phyloP scores from a whole-genome alignment of 2,329 filamentous ascomycete genomes.

The Ophioceras dolichostomum region DNA sequence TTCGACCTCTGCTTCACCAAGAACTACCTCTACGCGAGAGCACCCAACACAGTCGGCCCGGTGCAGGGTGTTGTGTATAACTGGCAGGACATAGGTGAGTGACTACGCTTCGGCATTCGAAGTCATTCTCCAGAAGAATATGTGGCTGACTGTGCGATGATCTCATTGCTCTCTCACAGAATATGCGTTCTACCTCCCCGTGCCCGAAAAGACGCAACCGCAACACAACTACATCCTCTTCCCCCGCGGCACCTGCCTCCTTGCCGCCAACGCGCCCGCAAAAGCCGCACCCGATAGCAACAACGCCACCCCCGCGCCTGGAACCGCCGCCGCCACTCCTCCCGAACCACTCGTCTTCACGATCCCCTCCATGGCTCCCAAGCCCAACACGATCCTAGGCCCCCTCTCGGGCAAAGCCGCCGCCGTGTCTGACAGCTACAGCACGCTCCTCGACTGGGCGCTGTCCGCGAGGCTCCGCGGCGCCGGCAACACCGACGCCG shows the following conservation, averaged over 20 bases:
- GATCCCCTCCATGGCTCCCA: constrained; percentile 45
- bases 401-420: constrained; percentile 34
- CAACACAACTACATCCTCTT: constrained; percentile 57
- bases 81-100: constrained; percentile 49
- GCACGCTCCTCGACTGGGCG: constrained; percentile 48
- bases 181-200: constrained; percentile 49
- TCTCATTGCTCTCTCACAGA: constrained; percentile 26
- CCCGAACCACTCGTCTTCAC: constrained; percentile 53
- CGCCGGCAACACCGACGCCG: constrained; percentile 24
- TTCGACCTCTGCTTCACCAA: constrained; percentile 51
- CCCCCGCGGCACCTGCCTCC: constrained; percentile 39
- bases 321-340: too few species aligned
- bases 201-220: constrained; percentile 52
- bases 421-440: constrained; percentile 45
- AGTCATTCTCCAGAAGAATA: too few species aligned
- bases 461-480: constrained; percentile 35
- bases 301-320: too few species aligned
- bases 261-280: constrained; percentile 17
- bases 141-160: too few species aligned
- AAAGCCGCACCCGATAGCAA: neutral
- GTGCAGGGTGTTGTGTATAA: constrained; percentile 42
- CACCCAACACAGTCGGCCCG: constrained; percentile 25
- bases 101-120: too few species aligned
- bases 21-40: constrained; percentile 45
- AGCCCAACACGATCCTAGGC: constrained; percentile 44